Evolutionary conservation across 345 rosid species (phyloP).

Genomic region (Reutealis trisperma): DNA sequence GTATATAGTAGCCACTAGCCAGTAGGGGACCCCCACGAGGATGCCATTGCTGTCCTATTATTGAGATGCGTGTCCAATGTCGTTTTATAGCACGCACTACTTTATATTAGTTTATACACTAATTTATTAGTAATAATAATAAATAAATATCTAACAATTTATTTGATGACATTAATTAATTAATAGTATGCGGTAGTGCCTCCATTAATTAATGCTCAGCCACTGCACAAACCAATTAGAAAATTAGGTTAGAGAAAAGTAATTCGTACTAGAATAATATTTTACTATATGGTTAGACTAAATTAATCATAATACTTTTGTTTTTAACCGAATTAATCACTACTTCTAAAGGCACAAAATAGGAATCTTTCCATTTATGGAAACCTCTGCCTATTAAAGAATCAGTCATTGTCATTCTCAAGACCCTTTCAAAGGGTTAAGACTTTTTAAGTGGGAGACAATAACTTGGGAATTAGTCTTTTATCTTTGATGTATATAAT

Average conservation of each 20-base stretch:
- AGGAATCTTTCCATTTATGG: conserved; percentile 18
- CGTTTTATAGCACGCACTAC: background rate
- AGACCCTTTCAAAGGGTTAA: conserved; percentile 10
- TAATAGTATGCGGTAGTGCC: no score
- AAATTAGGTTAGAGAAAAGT: background rate
- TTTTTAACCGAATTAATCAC: background rate
- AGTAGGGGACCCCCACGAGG: background rate
- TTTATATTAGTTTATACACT: no score
- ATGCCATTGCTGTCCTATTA: background rate
- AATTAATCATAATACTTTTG: no score
- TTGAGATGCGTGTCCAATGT: background rate
- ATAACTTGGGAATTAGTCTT: no score
- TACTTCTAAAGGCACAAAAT: background rate
- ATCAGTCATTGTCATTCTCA: no score
- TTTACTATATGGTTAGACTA: no score
- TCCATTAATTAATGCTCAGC: background rate
- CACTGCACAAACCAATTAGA: background rate
- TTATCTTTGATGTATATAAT: no score
- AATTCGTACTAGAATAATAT: no score
- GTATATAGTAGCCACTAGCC: no score
- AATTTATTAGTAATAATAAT: no score
- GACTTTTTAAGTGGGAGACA: no score
- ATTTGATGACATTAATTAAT: background rate
- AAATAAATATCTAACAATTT: background rate
- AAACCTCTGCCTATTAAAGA: no score